Conservation (phyloP, 208 protist genomes). For the Trypanosoma boissoni region DNA sequence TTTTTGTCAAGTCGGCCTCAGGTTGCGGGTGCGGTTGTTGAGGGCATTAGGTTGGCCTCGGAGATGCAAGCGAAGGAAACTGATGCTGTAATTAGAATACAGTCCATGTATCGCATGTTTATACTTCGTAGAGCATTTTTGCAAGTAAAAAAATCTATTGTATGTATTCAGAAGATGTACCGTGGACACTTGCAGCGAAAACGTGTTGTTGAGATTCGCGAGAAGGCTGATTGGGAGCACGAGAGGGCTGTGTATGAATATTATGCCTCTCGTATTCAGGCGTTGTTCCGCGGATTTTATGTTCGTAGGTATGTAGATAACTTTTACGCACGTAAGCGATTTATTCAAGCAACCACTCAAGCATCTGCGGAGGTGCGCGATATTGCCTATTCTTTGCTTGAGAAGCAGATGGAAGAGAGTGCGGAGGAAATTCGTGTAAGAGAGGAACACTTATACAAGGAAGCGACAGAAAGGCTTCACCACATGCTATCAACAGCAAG, state of each 20-base stretch:
- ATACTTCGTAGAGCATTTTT: slow-evolving; percentile 27
- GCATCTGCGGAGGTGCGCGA: slow-evolving; percentile 29
- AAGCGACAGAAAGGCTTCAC: slow-evolving; percentile 43
- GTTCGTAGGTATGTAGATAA: slow-evolving; percentile 41
- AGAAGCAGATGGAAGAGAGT: slow-evolving; percentile 19
- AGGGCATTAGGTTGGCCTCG: slow-evolving; percentile 8
- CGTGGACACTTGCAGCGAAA: slow-evolving; percentile 41
- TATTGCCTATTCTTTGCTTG: slow-evolving; percentile 24
- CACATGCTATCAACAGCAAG: slow-evolving; percentile 51
- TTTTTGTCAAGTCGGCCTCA: background rate
- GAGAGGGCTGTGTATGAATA: slow-evolving; percentile 52
- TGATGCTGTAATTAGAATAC: slow-evolving; percentile 38
- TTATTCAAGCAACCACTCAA: slow-evolving; percentile 39
- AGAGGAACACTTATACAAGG: slow-evolving; percentile 22
- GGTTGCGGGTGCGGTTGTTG: slow-evolving; percentile 14
- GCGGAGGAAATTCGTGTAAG: slow-evolving; percentile 7
- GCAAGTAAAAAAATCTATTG: slow-evolving; percentile 12
- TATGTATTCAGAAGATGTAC: slow-evolving; percentile 54
- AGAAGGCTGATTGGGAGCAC: slow-evolving; percentile 8
- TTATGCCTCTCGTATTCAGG: slow-evolving; percentile 70
- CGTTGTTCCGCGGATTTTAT: slow-evolving; percentile 54
- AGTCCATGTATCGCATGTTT: slow-evolving; percentile 58
- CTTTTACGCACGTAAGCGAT: slow-evolving; percentile 65
- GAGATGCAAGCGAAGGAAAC: slow-evolving; percentile 5
- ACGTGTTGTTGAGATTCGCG: slow-evolving; percentile 17